phyloP scores from a whole-genome alignment of 768 basidiomycete genomes.

The Baorangia bicolor region DNA sequence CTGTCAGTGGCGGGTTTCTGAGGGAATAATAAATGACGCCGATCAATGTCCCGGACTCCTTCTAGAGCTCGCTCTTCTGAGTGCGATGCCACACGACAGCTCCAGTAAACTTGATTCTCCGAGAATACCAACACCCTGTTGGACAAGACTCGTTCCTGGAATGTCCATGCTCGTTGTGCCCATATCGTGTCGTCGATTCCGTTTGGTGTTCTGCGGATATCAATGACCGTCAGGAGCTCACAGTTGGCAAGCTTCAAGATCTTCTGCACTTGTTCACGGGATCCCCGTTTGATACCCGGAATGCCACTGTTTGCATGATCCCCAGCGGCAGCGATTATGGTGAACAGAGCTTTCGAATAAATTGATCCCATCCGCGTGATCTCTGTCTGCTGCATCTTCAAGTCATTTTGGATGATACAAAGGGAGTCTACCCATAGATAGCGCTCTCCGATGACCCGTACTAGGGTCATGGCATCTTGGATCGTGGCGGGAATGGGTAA shows the following conservation, averaged over 20 bases:
- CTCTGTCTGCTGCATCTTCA: conserved; percentile 15
- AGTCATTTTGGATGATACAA: conserved; percentile 23
- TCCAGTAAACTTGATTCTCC: conserved; percentile 17
- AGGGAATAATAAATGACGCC: not conserved
- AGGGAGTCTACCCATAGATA: conserved; percentile 29
- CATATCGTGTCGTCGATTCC: conserved; percentile 7
- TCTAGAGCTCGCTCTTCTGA: conserved; percentile 17
- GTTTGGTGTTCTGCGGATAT: not conserved
- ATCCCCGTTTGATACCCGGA: conserved; percentile 2
- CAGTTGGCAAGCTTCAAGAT: conserved; percentile 4
- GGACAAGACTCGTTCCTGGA: conserved; percentile 20
- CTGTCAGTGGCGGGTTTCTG: not conserved
- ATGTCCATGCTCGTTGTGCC: conserved; percentile 20
- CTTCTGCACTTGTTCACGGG: conserved; percentile 8
- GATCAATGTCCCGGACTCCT: not conserved
- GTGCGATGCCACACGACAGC: conserved; percentile 4
- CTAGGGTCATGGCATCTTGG: conserved; percentile 22
- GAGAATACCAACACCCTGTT: conserved; percentile 20
- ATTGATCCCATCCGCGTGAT: conserved; percentile 22
- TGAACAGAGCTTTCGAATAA: conserved; percentile 17
- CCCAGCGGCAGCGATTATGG: conserved; percentile 20
- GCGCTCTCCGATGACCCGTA: conserved; percentile 18
- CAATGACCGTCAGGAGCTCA: conserved; percentile 15
- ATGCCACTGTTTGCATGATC: conserved; percentile 10
- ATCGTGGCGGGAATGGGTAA: conserved; percentile 22